Base-by-base conservation (phyloP, 2,329 filamentous ascomycete genomes). In the Pezicula rhizophila region DNA sequence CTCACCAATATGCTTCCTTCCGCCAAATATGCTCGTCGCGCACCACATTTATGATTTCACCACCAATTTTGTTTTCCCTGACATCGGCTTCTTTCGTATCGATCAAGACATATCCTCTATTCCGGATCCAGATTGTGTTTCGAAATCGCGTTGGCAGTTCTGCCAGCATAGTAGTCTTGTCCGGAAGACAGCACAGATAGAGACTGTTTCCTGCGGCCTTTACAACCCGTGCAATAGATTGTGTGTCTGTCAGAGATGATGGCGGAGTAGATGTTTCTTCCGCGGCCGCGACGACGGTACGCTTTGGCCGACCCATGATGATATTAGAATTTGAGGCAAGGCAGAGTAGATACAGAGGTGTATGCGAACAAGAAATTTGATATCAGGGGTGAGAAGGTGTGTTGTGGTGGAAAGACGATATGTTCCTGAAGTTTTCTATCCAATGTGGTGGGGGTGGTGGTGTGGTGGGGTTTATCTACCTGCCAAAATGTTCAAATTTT, bases 41-140 rank as follows among this genome's bases (percentile, higher is more conserved):
- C 34, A 97, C 90, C 33, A 97, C 82, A 63, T 96, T 96, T 57
- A 95, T 77, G 60, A 99, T 96, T 67, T 96, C 89, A 12, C 92
- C 93, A 46, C 80, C 77, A 11, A 95, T 79, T 66, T 89, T 90
- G 60, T 89, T 89, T 40, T 85, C 84, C 45, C 83, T 71, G 20
- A 78, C 80, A 25, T 82, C 80, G 34, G 84, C 73, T 2, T 78
- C 74, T 26, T 76, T 75, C 20, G 80, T 85, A 57, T 97, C 87
- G 12, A 96, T 77, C 10, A 97, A 70, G 26, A 96, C 90, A 66
- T 85, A 97, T 0, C 89, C 89, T 26, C 90, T 87, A 15, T 89
- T 83, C 68, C 87, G 91, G 66, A 97, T 87, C 88, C 89, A 97
- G 55, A 97, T 89, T 2, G 89, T 93, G 56, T 89, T 93, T 52